Percentiles rank a stretch among this genome's conserved stretches.
These are phyloP conservation scores for Madurella fahalii DNA, from an alignment of 2,329 filamentous ascomycete species.

Conservation along the genomic window DNA sequence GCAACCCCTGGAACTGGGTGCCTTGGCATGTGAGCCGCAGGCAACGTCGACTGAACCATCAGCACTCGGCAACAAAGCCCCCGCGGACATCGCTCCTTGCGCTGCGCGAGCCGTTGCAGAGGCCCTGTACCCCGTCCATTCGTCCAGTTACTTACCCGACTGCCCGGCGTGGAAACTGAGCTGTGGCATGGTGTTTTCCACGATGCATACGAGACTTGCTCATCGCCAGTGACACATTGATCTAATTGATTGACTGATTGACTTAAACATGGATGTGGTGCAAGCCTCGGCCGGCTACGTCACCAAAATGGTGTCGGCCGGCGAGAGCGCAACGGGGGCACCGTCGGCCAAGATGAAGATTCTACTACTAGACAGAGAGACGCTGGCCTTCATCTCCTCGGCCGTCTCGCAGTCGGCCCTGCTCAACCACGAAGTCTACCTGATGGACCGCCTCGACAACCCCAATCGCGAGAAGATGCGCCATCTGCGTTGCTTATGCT, in stretches of 20 bases:
- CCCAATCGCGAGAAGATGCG: slow-evolving; percentile 92
- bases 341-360: slow-evolving; percentile 97
- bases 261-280: slow-evolving; percentile 75
- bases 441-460: slow-evolving; percentile 94
- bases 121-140: neutral
- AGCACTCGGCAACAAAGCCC: neutral
- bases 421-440: slow-evolving; percentile 94
- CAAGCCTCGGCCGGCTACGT: slow-evolving; percentile 93
- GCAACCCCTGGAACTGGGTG: slow-evolving; percentile 4
- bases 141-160: neutral
- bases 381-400: slow-evolving; percentile 87
- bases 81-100: neutral
- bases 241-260: neutral
- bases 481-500: slow-evolving; percentile 88
- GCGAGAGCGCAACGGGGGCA: slow-evolving; percentile 60
- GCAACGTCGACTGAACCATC: neutral
- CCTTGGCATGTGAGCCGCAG: slow-evolving; percentile 6
- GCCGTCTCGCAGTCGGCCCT: slow-evolving; percentile 93
- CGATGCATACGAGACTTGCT: neutral
- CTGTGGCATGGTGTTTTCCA: neutral
- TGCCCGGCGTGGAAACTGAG: neutral
- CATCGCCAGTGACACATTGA: neutral
- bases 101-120: neutral
- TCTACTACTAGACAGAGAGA: slow-evolving; percentile 86
- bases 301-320: slow-evolving; percentile 87